Evolutionary conservation across 495 filamentous ascomycete genomes (phyloP).

Genomic region (Tirmania nivea): DNA sequence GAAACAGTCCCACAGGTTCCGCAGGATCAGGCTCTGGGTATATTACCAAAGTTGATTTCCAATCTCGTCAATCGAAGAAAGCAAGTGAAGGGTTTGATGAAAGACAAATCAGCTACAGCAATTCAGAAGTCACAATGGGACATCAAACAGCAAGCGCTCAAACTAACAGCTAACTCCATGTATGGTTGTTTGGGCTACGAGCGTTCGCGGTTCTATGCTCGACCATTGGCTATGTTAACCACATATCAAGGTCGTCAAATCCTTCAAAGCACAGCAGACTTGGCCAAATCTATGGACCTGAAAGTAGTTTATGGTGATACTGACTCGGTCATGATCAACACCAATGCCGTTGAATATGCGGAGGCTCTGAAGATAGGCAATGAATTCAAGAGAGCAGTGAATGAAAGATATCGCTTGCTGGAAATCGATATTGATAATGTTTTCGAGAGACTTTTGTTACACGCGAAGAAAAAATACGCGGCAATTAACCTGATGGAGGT

Average conservation of each 20-base stretch:
- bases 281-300: conserved; percentile 70
- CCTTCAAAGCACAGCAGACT: conserved; percentile 77
- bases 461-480: conserved; percentile 99
- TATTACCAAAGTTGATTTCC: conserved; percentile 74
- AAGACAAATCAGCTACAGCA: conserved; percentile 63
- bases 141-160: conserved; percentile 88
- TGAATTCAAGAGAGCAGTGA: conserved; percentile 60
- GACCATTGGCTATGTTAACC: conserved; percentile 83
- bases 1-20: conserved; percentile 61
- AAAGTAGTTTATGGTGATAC: conserved; percentile 97
- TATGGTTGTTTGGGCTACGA: conserved; percentile 95
- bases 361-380: conserved; percentile 28
- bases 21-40: conserved; percentile 44
- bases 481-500: conserved; percentile 82
- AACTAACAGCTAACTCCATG: conserved; percentile 98
- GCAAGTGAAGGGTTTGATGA: conserved; percentile 91
- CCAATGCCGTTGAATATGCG: conserved; percentile 78
- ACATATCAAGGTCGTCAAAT: conserved; percentile 97
- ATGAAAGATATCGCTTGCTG: conserved; percentile 68
- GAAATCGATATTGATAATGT: conserved; percentile 98
- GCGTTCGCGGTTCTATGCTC: conserved; percentile 86
- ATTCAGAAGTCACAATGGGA: conserved; percentile 61
- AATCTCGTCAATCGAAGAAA: conserved; percentile 70
- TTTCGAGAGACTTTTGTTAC: conserved; percentile 77
- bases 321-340: conserved; percentile 99